Base-by-base conservation (phyloP, 371 early-diverging fungal species). In the Mucor mucedo region DNA sequence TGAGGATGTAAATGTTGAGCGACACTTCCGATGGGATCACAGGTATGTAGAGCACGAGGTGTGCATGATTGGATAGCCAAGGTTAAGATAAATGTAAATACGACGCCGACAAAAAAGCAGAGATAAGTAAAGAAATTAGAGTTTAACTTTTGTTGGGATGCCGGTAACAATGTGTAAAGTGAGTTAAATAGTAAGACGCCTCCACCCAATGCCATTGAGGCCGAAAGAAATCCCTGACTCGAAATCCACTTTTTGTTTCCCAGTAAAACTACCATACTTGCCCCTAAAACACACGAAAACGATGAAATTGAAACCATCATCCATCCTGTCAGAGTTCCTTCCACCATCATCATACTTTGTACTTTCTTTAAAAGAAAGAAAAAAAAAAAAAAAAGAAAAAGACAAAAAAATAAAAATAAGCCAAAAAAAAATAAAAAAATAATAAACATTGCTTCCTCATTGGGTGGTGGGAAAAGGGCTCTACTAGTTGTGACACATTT, bases 101-200 rank as follows among this genome's bases (percentile, higher is more conserved):
- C 14, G 14, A 70, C 64, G 13, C 73, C 73, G 29, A 21, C 30
- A 33, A 73, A 64, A 10, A 70, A 73, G 7, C 70, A 64, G n/a
- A 50, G 14, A 39, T 58, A 65, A 6, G 64, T 63, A 7, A 40
- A 28, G 5, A 57, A 47, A 28, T 60, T 52, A 2, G 64, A 70
- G 16, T 69, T 38, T 2, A 73, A 45, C 11, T 68, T 70, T 44
- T 58, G 47, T 4, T 61, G 44, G 1, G 73, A 52, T 4, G 73
- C 70, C 9, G 73, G 73, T 13, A 73, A 56, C 10, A 73, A 55
- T 13, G 65, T 70, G 32, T 66, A 73, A 1, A 70, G 58, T 14
- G 70, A 66, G 52, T 70, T 70, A 41, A 67, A 73, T 0, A 69
- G 52, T 8, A 73, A 48, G 2, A 70, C 73, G 0, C 73, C 73